Conservation (phyloP, 345 rosid genomes). For the Alliaria petiolata region DNA sequence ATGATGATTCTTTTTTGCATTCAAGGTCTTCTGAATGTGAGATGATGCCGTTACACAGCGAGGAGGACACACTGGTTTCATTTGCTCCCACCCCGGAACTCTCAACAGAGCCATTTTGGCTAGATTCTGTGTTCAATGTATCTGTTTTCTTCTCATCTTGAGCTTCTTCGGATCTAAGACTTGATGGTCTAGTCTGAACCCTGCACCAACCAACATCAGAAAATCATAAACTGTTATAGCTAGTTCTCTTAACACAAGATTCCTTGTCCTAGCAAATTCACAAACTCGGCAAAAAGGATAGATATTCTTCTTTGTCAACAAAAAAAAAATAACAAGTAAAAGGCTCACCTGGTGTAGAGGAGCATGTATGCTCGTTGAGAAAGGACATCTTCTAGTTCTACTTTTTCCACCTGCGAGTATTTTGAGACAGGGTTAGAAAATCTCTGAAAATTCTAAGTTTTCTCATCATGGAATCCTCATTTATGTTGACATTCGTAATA, state of each 20-base stretch:
- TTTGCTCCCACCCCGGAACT: constrained; percentile 1
- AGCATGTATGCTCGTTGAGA: constrained; percentile 96
- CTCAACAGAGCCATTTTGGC: constrained; percentile 33
- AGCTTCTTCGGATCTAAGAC: constrained; percentile 44
- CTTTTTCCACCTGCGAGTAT: constrained; percentile 57
- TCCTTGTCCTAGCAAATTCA: neutral
- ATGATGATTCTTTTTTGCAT: constrained; percentile 20
- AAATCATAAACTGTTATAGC: neutral
- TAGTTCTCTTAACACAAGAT: neutral
- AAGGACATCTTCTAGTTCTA: constrained; percentile 87
- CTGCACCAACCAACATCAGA: constrained; percentile 35
- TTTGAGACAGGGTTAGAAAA: neutral
- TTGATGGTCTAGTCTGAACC: constrained; percentile 58
- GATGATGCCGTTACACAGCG: constrained; percentile 23
- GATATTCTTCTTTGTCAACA: no score
- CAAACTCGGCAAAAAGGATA: neutral
- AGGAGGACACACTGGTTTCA: neutral
- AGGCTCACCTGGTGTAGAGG: constrained; percentile 72
- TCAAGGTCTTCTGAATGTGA: constrained; percentile 30
- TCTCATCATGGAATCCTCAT: neutral
- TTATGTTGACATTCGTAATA: neutral
- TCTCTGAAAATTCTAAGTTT: neutral
- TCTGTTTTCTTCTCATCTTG: constrained; percentile 33
- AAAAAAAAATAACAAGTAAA: neutral
- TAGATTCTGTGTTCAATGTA: constrained; percentile 29